Base-by-base conservation (phyloP, 306 rosid species). In the Rosa persica region DNA sequence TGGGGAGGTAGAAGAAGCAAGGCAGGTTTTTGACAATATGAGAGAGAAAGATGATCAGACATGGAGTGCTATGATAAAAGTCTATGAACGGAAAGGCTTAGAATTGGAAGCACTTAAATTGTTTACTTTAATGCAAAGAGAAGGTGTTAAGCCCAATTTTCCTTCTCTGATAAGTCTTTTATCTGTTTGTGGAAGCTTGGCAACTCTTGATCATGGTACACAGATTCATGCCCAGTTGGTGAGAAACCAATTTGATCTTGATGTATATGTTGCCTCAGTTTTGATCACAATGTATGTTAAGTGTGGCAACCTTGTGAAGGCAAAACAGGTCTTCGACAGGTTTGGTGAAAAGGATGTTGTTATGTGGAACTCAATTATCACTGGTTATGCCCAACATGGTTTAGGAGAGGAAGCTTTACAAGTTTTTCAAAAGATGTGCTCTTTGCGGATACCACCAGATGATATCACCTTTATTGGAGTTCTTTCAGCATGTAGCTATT, bases 291-390 rank as follows among this genome's bases (percentile, higher is more conserved):
- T 89, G 90, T 89, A 89, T 80, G 78, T 85, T 58, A 89, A 87
- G 83, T 89, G 90, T 20, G 93, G 93, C 30, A 76, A 85, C 79
- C 89, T 87, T 68, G 83, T 77, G 68, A 87, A 82, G 78, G 89
- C 88, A 58, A 87, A 80, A 78, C 74, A 17, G 72, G 55, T 83
- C 52, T 89, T 89, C 68, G 75, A 78, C 77, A 83, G 83, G 81
- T 89, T 87, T 80, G 47, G 66, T 65, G 76, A 27, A 16, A 89
- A 85, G 81, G 90, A 89, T 78, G 82, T 78, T 77, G 87, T 85
- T 40, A 89, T 87, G 90, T 89, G 93, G 93, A 89, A 87, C 81
- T 85, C 93, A 51, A 89, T 89, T 78, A 85, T 89, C 80, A 83
- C 93, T 0, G 93, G 93, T 76, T 87, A 87, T 87, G 86, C 93